Evolutionary conservation across 1,284 basidiomycete species (phyloP).

Genomic region (Cryptococcus sp.): DNA sequence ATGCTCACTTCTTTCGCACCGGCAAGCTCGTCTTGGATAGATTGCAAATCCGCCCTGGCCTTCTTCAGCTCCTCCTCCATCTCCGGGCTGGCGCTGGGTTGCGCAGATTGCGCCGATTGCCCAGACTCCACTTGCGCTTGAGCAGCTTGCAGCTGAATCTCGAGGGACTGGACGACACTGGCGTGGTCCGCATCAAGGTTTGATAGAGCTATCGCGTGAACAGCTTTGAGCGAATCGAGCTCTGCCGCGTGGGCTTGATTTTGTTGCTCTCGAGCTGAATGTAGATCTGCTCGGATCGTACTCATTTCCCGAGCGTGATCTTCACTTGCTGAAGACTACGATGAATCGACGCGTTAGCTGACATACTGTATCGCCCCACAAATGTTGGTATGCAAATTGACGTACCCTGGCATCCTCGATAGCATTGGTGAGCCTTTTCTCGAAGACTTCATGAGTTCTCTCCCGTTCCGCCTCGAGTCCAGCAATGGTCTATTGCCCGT

Average conservation of each 20-base stretch:
- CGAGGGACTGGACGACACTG: conserved; percentile 2
- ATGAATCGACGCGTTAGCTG: not conserved
- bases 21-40: conserved; percentile 37
- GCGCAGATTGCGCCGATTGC: not conserved
- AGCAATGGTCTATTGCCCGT: conserved; percentile 13
- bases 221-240: conserved; percentile 27
- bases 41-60: conserved; percentile 28
- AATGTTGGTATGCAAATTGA: not conserved
- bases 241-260: conserved; percentile 26
- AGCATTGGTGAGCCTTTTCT: conserved; percentile 18
- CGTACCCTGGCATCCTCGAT: conserved; percentile 28
- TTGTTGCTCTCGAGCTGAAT: conserved; percentile 21
- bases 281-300: conserved; percentile 22
- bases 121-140: conserved; percentile 7
- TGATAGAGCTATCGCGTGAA: conserved; percentile 24
- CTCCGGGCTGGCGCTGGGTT: not conserved
- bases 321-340: conserved; percentile 18
- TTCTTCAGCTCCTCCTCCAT: conserved; percentile 14
- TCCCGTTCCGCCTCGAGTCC: conserved; percentile 16
- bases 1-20: conserved; percentile 38
- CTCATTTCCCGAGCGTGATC: conserved; percentile 27
- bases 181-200: conserved; percentile 16
- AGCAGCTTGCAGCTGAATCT: conserved; percentile 8
- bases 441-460: conserved; percentile 18
- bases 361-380: not conserved